Percentiles rank a stretch among this genome's conserved stretches.
Conservation (phyloP, 768 basidiomycete species). For the Tubosaeta brunneosetosa region DNA sequence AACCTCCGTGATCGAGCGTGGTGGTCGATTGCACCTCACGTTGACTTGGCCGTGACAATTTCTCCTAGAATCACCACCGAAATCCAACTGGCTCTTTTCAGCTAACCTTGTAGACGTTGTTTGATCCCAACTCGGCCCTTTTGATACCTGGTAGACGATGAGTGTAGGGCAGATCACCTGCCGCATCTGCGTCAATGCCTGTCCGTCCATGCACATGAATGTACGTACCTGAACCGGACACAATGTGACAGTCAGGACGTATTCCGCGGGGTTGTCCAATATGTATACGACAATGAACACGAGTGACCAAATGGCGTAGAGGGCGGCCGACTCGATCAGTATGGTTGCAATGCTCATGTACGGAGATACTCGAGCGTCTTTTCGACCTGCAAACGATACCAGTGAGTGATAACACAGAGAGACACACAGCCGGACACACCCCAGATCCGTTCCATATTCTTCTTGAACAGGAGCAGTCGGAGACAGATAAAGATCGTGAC, state of each 20-base stretch:
- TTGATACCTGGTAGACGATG: background rate
- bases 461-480: slow-evolving; percentile 1
- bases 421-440: too few species aligned
- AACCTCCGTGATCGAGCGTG: too few species aligned
- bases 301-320: background rate
- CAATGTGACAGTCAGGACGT: background rate
- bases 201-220: too few species aligned
- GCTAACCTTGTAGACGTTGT: too few species aligned
- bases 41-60: too few species aligned
- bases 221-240: background rate
- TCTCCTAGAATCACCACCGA: too few species aligned
- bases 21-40: too few species aligned
- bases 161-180: background rate
- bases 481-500: background rate
- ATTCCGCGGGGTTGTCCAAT: background rate
- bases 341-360: background rate
- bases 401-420: too few species aligned
- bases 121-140: background rate
- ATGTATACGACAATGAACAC: background rate
- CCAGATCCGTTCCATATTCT: background rate
- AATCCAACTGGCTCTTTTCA: too few species aligned
- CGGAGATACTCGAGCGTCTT: background rate
- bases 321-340: background rate
- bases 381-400: background rate
- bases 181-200: background rate